A percentile compares a stretch with the other conserved stretches of the same genome.
phyloP scores from a whole-genome alignment of 306 rosid species.

The Cucumis sativus region Cucumber_9930_V3 NC_026659.2:612501-613000 shows the following conservation, averaged over 20 bases:
- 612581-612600: conserved; percentile 52
- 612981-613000: no score
- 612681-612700: conserved; percentile 14
- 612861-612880: neutral
- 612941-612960: no score
- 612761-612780: neutral
- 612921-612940: neutral
- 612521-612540: conserved; percentile 36
- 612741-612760: no score
- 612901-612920: neutral
- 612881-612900: neutral
- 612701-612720: neutral
- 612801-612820: neutral
- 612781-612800: neutral
- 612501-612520: neutral
- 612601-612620: conserved; percentile 40
- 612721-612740: neutral
- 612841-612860: neutral
- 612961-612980: no score
- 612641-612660: conserved; percentile 45
- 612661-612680: conserved; percentile 73
- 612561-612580: conserved; percentile 57
- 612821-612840: neutral
- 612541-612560: conserved; percentile 83
- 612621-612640: conserved; percentile 33